phyloP scores from a whole-genome alignment of 179 eudicot genomes.

The Beta lomatogona region DNA sequence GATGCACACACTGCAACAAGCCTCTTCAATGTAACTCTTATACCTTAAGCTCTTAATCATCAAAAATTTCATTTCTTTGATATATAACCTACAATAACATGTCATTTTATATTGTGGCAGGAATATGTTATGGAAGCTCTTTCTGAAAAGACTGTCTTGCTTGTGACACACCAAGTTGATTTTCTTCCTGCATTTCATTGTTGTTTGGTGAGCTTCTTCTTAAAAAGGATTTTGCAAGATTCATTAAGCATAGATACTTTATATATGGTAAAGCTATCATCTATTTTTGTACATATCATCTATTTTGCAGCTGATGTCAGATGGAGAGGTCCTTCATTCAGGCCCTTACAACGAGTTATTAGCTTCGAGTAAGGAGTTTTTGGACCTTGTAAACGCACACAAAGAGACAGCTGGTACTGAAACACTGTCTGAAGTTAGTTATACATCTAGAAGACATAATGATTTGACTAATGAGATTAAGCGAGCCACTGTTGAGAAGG shows the following conservation, averaged over 20 bases:
- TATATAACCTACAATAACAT: background rate
- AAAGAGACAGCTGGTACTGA: slow-evolving; percentile 27
- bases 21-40: too few species aligned
- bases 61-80: background rate
- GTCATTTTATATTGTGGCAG: slow-evolving; percentile 18
- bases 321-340: slow-evolving; percentile 52
- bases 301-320: slow-evolving; percentile 56
- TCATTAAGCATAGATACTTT: too few species aligned
- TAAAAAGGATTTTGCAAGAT: too few species aligned
- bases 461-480: background rate
- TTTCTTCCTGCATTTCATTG: slow-evolving; percentile 32
- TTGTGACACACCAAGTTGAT: too few species aligned
- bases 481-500: background rate
- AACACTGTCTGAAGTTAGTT: background rate
- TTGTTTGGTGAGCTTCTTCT: slow-evolving; percentile 25
- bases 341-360: slow-evolving; percentile 51
- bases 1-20: too few species aligned
- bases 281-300: background rate
- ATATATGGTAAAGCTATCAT: background rate
- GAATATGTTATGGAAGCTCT: slow-evolving; percentile 46
- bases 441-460: background rate
- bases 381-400: slow-evolving; percentile 59
- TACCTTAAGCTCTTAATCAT: slow-evolving; percentile 11
- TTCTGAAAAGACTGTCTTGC: background rate
- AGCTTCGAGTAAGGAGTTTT: slow-evolving; percentile 49